Evolutionary conservation across 2,329 filamentous ascomycete genomes (phyloP).

Genomic region (Beauveria scarabaeidicola): DNA sequence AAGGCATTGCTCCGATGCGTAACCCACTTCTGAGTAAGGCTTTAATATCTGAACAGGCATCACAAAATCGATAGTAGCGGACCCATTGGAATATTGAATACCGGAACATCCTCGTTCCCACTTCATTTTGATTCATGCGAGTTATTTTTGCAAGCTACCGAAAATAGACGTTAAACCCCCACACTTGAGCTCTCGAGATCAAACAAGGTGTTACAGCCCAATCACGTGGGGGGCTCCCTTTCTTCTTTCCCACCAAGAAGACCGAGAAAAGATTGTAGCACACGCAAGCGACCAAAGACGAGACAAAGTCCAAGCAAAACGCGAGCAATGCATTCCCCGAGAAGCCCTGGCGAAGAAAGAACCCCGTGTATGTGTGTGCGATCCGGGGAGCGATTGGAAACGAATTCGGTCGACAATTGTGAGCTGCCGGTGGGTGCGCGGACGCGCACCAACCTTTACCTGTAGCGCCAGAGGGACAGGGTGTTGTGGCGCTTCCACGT

Average conservation of each 20-base stretch:
- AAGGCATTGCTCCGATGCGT: background rate
- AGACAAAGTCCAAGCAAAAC: slow-evolving; percentile 9
- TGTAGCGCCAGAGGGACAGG: slow-evolving; percentile 96
- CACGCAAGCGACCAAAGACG: slow-evolving; percentile 10
- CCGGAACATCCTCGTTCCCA: slow-evolving; percentile 2
- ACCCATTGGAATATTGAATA: background rate
- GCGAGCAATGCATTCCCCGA: slow-evolving; percentile 9
- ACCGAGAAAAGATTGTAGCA: slow-evolving; percentile 11
- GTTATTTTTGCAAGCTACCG: slow-evolving; percentile 10
- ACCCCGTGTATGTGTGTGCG: background rate
- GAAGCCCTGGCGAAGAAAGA: slow-evolving; percentile 1
- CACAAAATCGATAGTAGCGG: background rate
- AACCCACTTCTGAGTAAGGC: background rate
- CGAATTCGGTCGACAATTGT: slow-evolving; percentile 9
- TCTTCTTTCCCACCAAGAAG: slow-evolving; percentile 13
- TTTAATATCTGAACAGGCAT: background rate
- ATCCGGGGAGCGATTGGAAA: background rate
- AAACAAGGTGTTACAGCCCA: background rate
- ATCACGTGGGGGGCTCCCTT: slow-evolving; percentile 1
- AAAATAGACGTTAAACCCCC: slow-evolving; percentile 11
- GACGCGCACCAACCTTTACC: slow-evolving; percentile 44
- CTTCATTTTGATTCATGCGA: slow-evolving; percentile 7
- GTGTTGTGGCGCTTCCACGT: slow-evolving; percentile 99
- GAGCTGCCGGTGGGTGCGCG: slow-evolving; percentile 5
- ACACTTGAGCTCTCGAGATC: background rate